phyloP scores from a whole-genome alignment of 1,139 yeast genomes.

The Pichia kudriavzevii region DNA sequence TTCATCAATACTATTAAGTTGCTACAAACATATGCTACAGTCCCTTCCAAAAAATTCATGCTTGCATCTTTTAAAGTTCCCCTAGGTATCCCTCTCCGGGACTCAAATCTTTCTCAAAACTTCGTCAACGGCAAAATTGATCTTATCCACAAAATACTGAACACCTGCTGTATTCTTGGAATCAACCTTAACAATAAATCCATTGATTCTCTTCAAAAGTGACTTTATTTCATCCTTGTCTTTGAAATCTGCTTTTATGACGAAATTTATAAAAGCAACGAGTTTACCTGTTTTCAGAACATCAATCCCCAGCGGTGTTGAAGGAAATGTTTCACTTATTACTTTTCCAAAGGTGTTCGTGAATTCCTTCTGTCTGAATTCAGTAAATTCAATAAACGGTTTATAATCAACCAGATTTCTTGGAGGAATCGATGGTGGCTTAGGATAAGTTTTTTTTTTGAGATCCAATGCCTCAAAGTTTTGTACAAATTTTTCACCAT shows the following conservation, averaged over 20 bases:
- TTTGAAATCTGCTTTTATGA: slow-evolving; percentile 35
- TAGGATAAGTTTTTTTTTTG: not conserved
- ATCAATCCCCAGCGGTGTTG: not conserved
- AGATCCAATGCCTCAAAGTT: slow-evolving; percentile 7
- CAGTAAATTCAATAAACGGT: slow-evolving; percentile 34
- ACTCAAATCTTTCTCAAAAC: too few relatives aligned
- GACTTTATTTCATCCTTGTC: slow-evolving; percentile 1
- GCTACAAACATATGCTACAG: too few relatives aligned
- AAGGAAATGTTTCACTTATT: too few relatives aligned
- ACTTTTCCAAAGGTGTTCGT: slow-evolving; percentile 31
- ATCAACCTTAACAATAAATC: too few relatives aligned
- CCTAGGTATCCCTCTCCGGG: too few relatives aligned
- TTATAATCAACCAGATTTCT: slow-evolving; percentile 11
- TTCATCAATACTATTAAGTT: too few relatives aligned
- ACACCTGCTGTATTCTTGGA: too few relatives aligned
- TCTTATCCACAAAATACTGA: too few relatives aligned
- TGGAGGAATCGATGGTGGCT: slow-evolving; percentile 2
- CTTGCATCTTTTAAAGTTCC: too few relatives aligned
- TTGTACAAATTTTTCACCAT: slow-evolving; percentile 10
- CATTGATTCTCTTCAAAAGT: too few relatives aligned
- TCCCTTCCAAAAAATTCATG: too few relatives aligned
- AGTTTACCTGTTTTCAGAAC: slow-evolving; percentile 35
- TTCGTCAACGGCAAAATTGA: too few relatives aligned
- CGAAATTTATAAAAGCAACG: slow-evolving; percentile 47
- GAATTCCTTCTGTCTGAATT: slow-evolving; percentile 34